Conservation (phyloP, 495 filamentous ascomycete genomes). For the Hypomontagnella monticulosa region DNA sequence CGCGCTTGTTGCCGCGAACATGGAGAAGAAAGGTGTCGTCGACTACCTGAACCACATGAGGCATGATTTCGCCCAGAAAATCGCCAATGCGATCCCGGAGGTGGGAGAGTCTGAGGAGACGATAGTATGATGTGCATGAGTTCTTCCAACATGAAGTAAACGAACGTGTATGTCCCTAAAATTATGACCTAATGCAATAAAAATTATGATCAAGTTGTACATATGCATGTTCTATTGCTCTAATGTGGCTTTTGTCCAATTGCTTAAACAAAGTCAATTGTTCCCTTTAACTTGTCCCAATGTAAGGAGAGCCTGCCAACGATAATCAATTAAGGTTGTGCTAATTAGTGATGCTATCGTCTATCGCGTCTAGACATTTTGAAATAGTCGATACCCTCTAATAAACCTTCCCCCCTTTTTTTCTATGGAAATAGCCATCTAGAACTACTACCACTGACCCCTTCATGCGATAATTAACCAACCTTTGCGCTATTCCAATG, state of each 20-base stretch:
- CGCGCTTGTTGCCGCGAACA: constrained; percentile 72
- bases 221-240: too few relatives aligned
- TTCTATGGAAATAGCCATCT: constrained; percentile 3
- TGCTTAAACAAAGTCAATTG: too few relatives aligned
- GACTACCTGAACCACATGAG: constrained; percentile 37
- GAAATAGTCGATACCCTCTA: too few relatives aligned
- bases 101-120: constrained; percentile 36
- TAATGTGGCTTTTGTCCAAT: too few relatives aligned
- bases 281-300: background rate
- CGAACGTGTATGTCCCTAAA: constrained; percentile 26
- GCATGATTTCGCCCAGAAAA: constrained; percentile 32
- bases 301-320: too few relatives aligned
- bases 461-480: too few relatives aligned
- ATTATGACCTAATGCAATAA: constrained; percentile 41
- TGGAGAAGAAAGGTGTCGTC: constrained; percentile 53
- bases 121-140: constrained; percentile 34
- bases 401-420: background rate
- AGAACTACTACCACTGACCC: background rate
- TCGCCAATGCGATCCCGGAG: constrained; percentile 32
- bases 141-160: constrained; percentile 8
- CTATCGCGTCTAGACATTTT: too few relatives aligned
- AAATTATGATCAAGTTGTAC: constrained; percentile 29
- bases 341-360: background rate
- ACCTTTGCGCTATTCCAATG: too few relatives aligned
- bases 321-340: too few relatives aligned